Evolutionary conservation across 202 grass and related monocot species (phyloP).

Genomic region (Brachypodium distachyon): DNA sequence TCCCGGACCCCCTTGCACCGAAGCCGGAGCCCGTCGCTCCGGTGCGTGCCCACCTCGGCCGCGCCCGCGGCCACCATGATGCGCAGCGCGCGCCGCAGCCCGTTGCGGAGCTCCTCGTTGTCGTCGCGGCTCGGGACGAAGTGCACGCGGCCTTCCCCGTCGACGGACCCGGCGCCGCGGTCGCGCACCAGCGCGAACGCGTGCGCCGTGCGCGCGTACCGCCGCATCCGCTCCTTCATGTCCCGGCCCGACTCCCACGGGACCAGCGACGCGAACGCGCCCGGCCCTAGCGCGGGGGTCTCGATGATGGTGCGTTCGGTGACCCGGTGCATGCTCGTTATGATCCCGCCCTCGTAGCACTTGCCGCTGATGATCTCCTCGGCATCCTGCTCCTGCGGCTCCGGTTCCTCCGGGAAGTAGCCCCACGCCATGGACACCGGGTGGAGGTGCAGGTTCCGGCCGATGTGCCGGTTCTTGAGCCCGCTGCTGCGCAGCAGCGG

Average conservation of each 20-base stretch:
- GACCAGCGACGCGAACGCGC: constrained; percentile 34
- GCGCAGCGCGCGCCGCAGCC: constrained; percentile 40
- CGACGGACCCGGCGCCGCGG: constrained; percentile 35
- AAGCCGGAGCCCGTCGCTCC: constrained; percentile 63
- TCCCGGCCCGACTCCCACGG: constrained; percentile 63
- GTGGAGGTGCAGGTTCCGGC: constrained; percentile 84
- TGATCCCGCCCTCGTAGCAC: constrained; percentile 68
- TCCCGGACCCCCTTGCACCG: constrained; percentile 41
- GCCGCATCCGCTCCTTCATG: constrained; percentile 75
- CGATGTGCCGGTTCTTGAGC: constrained; percentile 67
- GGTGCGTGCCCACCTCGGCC: constrained; percentile 68
- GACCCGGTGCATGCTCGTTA: constrained; percentile 75
- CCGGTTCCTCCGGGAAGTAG: constrained; percentile 57
- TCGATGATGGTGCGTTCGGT: constrained; percentile 57
- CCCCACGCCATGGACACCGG: constrained; percentile 62
- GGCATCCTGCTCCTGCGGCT: too few relatives aligned
- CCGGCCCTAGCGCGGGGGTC: constrained; percentile 55
- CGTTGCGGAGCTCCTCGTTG: constrained; percentile 42
- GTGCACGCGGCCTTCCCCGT: constrained; percentile 38
- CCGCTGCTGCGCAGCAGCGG: constrained; percentile 54
- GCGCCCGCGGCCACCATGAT: constrained; percentile 69
- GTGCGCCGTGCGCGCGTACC: constrained; percentile 58
- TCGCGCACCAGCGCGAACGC: constrained; percentile 59
- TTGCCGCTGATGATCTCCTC: constrained; percentile 47
- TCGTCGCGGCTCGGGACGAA: constrained; percentile 20